Evolutionary conservation across 495 filamentous ascomycete species (phyloP), one percentile per base, ranked within the genome.

Genomic region (Aspergillus haitiensis): DNA sequence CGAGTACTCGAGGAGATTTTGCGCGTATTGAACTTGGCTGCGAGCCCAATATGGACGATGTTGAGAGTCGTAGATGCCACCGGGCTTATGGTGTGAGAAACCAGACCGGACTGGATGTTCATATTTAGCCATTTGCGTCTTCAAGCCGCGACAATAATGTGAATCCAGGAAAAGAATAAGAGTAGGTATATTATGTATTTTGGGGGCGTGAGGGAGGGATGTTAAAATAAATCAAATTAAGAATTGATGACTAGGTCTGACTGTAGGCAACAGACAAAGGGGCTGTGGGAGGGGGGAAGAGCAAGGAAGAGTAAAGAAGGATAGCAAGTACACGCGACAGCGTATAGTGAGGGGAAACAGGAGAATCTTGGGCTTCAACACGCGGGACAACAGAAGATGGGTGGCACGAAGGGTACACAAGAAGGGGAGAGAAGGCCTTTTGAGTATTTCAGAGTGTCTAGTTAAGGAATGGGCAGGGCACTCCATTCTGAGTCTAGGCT

Each of bases 21-120:
- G 72, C 3, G 77, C 75, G 67, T 70, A 72, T 56, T 77, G 70
- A 36, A 70, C 62, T 40, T 65, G 59, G 56, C 69, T 72, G 47
- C 71, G 73, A 39, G 75, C 75, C 77, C 77, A 80, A 54, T 74
- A 76, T 27, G 77, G 77, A 47, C 70, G 55, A 45, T 75, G 72
- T n/a, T 64, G 50, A 15, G 59, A 9, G 32, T 70, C 62, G 56
- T 63, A 45, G 56, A 52, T 12, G 27, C 12, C 47, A 32, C 36
- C 33, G 27, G 50, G 36, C 55, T 62, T 61, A 36, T 59, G 49
- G 37, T n/a, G 32, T 15, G 59, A 45, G 49, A 51, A 54, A 34
- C 54, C 62, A 49, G 61, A 39, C 31, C 46, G 63, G 16, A 66
- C 68, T 68, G 65, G 59, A 60, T 57, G 58, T 52, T 64, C 51